Conservation (phyloP, 169 alveolate species). For the Cyclospora cayetanensis region DNA sequence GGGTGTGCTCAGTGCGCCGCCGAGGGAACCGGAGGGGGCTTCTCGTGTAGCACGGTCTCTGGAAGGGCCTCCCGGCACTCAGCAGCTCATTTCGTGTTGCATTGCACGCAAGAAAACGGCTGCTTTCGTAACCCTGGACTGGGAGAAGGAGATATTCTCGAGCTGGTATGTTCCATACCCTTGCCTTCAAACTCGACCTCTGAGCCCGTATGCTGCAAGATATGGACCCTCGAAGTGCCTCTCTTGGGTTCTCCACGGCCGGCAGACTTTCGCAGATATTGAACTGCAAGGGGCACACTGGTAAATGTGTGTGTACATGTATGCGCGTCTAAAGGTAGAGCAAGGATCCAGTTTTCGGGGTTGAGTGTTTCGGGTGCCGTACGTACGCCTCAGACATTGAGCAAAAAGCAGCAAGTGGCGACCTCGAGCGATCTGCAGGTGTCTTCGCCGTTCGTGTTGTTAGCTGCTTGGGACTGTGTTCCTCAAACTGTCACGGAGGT, state of each 20-base stretch:
- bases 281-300: no score
- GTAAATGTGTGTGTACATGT: no score
- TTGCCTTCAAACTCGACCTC: background rate
- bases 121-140: background rate
- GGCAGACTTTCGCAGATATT: background rate
- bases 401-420: background rate
- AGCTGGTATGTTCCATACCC: background rate
- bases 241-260: background rate
- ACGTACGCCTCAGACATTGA: background rate
- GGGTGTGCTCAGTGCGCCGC: background rate
- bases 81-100: background rate
- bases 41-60: background rate
- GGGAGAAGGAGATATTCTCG: background rate
- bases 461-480: background rate
- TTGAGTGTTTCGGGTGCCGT: slow-evolving; percentile 21
- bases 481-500: background rate
- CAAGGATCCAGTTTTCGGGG: slow-evolving; percentile 5
- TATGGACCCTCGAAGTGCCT: background rate
- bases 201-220: background rate
- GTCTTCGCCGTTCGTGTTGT: background rate
- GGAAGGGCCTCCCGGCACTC: background rate
- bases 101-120: background rate
- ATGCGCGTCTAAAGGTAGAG: no score
- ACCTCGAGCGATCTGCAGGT: no score
- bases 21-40: background rate